Conservation (phyloP, 139 green algal species). For the Coelastrella sp. region DNA sequence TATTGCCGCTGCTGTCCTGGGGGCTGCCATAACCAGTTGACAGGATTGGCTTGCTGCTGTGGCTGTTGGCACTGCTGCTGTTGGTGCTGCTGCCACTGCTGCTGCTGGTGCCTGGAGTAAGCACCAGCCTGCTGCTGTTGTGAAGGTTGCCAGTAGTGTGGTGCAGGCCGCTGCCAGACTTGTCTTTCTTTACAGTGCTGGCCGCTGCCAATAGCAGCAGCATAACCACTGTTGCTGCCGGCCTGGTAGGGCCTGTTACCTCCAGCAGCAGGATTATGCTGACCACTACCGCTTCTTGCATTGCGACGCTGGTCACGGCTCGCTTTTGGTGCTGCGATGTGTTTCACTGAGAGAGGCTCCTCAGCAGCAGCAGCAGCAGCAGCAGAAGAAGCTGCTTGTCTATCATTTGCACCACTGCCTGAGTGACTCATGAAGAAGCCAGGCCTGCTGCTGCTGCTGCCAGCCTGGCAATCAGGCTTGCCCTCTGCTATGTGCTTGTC, state of each 20-base stretch:
- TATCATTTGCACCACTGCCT: not conserved
- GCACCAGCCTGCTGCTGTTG: not conserved
- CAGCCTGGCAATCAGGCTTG: not conserved
- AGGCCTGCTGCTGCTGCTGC: slow-evolving; percentile 13
- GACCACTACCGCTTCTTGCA: too few relatives aligned
- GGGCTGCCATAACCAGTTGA: too few relatives aligned
- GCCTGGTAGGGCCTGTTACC: too few relatives aligned
- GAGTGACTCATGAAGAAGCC: not conserved
- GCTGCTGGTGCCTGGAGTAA: not conserved
- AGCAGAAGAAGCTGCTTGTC: not conserved
- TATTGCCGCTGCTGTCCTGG: too few relatives aligned
- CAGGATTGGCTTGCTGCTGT: slow-evolving; percentile 7
- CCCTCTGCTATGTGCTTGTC: too few relatives aligned
- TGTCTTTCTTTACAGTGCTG: not conserved
- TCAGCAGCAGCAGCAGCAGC: not conserved
- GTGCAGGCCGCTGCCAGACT: not conserved
- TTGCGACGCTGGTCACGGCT: too few relatives aligned
- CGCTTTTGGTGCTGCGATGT: not conserved
- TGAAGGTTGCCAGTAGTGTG: not conserved
- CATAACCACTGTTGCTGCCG: too few relatives aligned
- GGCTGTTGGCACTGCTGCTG: not conserved
- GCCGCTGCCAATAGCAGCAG: not conserved
- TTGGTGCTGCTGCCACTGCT: slow-evolving; percentile 20
- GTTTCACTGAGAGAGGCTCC: not conserved
- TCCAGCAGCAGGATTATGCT: too few relatives aligned